Evolutionary conservation across 2,329 filamentous ascomycete species (phyloP).

Genomic region (Alternaria panax): DNA sequence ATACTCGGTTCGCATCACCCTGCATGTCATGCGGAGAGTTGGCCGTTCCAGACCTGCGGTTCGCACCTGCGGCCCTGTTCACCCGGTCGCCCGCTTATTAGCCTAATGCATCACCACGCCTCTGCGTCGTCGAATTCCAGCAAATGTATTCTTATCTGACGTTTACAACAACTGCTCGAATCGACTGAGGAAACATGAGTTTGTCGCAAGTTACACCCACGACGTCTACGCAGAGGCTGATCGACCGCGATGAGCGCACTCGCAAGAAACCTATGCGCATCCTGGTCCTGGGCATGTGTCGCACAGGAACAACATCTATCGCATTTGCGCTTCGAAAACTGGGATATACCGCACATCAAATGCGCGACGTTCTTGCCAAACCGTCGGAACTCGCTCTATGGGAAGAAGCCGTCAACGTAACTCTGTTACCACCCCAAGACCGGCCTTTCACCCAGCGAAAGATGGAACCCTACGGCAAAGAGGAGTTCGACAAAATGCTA

Average conservation of each 20-base stretch:
- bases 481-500: slow-evolving; percentile 58
- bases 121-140: slow-evolving; percentile 6
- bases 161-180: not conserved
- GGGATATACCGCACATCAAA: slow-evolving; percentile 37
- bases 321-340: slow-evolving; percentile 54
- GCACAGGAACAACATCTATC: slow-evolving; percentile 71
- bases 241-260: slow-evolving; percentile 70
- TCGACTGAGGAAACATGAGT: not conserved
- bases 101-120: slow-evolving; percentile 29
- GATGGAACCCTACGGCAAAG: slow-evolving; percentile 33
- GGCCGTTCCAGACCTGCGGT: slow-evolving; percentile 14
- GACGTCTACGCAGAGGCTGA: slow-evolving; percentile 43
- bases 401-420: slow-evolving; percentile 40
- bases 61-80: slow-evolving; percentile 30
- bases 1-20: not conserved
- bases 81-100: slow-evolving; percentile 29
- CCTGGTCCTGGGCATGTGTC: slow-evolving; percentile 71
- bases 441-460: slow-evolving; percentile 16
- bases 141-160: slow-evolving; percentile 9
- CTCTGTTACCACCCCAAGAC: slow-evolving; percentile 27
- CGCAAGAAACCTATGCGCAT: slow-evolving; percentile 76
- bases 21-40: not conserved
- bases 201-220: not conserved
- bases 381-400: slow-evolving; percentile 32
- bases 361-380: slow-evolving; percentile 32